Percentiles rank a stretch among this genome's conserved stretches.
Evolutionary conservation across 768 basidiomycete genomes (phyloP).

Genomic region (Lentinus tigrinus): DNA sequence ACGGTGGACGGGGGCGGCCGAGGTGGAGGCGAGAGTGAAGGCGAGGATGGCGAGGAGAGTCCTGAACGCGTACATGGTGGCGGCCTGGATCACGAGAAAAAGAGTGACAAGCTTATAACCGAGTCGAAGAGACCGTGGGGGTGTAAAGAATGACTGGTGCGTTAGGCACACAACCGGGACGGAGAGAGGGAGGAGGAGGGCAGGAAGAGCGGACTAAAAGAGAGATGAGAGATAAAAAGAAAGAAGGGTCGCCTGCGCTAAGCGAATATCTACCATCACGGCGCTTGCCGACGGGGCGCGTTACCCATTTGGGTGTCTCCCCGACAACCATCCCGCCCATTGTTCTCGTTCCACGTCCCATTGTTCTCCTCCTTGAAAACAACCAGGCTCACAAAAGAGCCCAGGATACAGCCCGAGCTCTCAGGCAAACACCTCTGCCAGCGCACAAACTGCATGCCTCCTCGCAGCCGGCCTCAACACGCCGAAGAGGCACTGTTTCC

Average conservation of each 20-base stretch:
- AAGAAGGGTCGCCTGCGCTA: background rate
- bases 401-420: no score
- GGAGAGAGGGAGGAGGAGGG: background rate
- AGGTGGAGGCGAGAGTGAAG: slow-evolving; percentile 8
- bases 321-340: no score
- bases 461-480: no score
- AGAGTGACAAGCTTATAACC: slow-evolving; percentile 5
- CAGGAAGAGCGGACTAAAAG: no score
- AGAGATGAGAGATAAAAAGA: background rate
- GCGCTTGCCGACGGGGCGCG: no score
- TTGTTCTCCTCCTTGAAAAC: no score
- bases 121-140: slow-evolving; percentile 13
- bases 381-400: no score
- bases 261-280: slow-evolving; percentile 1
- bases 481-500: no score
- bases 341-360: no score
- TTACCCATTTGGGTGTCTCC: no score
- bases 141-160: slow-evolving; percentile 17
- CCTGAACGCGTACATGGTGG: slow-evolving; percentile 12
- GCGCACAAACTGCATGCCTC: no score
- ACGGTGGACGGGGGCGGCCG: slow-evolving; percentile 12
- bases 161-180: slow-evolving; percentile 5
- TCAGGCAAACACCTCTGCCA: no score
- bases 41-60: slow-evolving; percentile 14
- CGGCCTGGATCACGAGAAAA: background rate